Conservation (phyloP, 495 filamentous ascomycete species). For the Elasticomyces elasticus region DNA sequence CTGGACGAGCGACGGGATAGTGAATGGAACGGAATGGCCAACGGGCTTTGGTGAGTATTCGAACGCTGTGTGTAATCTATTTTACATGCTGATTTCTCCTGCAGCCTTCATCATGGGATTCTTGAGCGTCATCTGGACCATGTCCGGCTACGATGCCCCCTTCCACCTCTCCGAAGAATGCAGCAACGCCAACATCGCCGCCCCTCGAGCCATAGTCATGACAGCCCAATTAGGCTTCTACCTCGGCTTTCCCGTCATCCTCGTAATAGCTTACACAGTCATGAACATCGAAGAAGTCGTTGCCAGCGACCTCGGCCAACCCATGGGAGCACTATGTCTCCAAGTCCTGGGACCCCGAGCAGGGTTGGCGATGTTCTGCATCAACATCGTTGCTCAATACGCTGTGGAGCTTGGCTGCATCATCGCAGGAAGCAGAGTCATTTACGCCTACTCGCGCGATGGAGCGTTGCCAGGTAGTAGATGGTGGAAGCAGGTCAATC, state of each 20-base stretch:
- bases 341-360: conserved; percentile 9
- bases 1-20: conserved; percentile 7
- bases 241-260: conserved; percentile 11
- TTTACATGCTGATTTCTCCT: background rate
- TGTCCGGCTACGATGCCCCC: conserved; percentile 12
- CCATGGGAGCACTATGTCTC: conserved; percentile 9
- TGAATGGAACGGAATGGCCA: conserved; percentile 13
- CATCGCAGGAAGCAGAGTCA: conserved; percentile 12
- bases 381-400: conserved; percentile 13
- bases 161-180: conserved; percentile 14
- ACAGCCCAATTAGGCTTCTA: conserved; percentile 14
- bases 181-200: conserved; percentile 10
- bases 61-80: background rate
- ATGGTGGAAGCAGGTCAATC: conserved; percentile 15
- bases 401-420: conserved; percentile 11
- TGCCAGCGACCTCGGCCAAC: conserved; percentile 8
- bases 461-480: conserved; percentile 6
- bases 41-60: conserved; percentile 4
- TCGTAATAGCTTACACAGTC: conserved; percentile 8
- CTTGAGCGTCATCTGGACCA: conserved; percentile 10
- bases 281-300: conserved; percentile 9
- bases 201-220: conserved; percentile 12
- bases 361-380: conserved; percentile 11
- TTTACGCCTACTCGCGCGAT: conserved; percentile 12
- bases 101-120: conserved; percentile 9